phyloP scores from a whole-genome alignment of 768 basidiomycete species.

The Chalciporus piperatus region DNA sequence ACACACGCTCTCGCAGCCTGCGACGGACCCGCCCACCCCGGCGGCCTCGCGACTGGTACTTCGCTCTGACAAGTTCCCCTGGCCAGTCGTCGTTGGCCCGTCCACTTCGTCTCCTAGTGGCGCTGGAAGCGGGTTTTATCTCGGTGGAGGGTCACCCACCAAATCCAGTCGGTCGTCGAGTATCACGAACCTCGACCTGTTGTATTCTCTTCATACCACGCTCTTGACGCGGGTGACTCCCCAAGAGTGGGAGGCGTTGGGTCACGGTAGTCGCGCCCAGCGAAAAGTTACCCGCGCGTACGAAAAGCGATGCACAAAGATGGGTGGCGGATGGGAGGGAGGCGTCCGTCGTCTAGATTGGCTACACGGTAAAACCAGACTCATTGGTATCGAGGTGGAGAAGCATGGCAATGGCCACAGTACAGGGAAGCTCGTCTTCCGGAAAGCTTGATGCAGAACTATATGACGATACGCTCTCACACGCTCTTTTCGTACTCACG shows the following conservation, averaged over 20 bases:
- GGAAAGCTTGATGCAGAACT: constrained; percentile 31
- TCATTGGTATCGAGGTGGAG: constrained; percentile 62
- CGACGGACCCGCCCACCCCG: constrained; percentile 57
- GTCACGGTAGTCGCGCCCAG: constrained; percentile 53
- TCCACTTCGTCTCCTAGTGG: constrained; percentile 25
- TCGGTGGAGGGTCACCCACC: constrained; percentile 20
- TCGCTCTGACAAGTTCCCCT: constrained; percentile 56
- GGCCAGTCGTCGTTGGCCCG: constrained; percentile 52
- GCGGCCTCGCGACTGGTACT: constrained; percentile 48
- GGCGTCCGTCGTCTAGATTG: constrained; percentile 70
- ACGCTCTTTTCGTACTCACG: constrained; percentile 1
- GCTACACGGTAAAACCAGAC: constrained; percentile 56
- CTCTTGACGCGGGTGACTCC: constrained; percentile 56
- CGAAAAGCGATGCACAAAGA: constrained; percentile 55
- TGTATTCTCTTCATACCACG: constrained; percentile 56
- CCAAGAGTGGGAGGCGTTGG: constrained; percentile 63
- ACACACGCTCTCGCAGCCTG: constrained; percentile 57
- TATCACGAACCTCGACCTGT: constrained; percentile 63
- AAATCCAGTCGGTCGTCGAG: constrained; percentile 23
- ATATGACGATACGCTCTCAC: not conserved
- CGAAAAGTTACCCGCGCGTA: constrained; percentile 60
- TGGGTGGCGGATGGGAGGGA: constrained; percentile 67
- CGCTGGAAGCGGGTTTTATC: constrained; percentile 25
- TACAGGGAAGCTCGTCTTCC: constrained; percentile 50
- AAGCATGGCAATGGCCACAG: constrained; percentile 38